Conservation (phyloP, 208 protist species). For the Leptomonas pyrrhocoris region DNA sequence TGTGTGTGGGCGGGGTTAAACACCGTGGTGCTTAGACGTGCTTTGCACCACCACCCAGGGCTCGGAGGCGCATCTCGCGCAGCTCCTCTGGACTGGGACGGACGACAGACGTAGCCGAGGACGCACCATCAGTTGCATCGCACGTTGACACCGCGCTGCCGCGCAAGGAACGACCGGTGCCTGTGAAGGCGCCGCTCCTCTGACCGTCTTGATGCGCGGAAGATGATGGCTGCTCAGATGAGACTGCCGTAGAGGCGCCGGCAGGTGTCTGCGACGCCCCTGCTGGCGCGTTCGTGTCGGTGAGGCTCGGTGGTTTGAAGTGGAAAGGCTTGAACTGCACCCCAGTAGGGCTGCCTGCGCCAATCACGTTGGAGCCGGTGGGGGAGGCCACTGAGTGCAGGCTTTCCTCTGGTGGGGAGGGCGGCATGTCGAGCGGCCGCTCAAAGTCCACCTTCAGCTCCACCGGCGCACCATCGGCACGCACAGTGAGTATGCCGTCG, state of each 20-base stretch:
- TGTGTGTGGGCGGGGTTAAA: too few species aligned
- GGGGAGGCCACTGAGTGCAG: constrained; percentile 4
- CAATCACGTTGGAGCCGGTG: constrained; percentile 63
- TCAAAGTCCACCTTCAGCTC: constrained; percentile 96
- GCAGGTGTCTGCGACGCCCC: neutral
- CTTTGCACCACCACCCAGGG: constrained; percentile 27
- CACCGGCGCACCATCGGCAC: constrained; percentile 72
- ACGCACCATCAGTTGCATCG: constrained; percentile 20
- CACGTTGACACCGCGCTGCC: constrained; percentile 2
- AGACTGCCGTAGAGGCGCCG: neutral
- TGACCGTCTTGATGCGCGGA: neutral
- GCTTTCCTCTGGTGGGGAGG: constrained; percentile 49
- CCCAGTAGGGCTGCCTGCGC: constrained; percentile 36
- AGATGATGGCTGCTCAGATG: neutral
- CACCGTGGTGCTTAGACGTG: too few species aligned
- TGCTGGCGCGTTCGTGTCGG: neutral
- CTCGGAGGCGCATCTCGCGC: constrained; percentile 45
- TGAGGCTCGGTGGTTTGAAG: constrained; percentile 67
- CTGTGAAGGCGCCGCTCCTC: constrained; percentile 25
- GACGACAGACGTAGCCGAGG: neutral
- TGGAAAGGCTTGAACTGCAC: constrained; percentile 70
- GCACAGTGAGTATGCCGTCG: constrained; percentile 91
- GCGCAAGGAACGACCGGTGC: constrained; percentile 30
- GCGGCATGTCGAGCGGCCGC: constrained; percentile 89
- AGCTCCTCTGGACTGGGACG: constrained; percentile 35